These are phyloP conservation scores for Silene latifolia DNA, from an alignment of 148 eudicot genomes.

Conservation along the genomic window DNA sequence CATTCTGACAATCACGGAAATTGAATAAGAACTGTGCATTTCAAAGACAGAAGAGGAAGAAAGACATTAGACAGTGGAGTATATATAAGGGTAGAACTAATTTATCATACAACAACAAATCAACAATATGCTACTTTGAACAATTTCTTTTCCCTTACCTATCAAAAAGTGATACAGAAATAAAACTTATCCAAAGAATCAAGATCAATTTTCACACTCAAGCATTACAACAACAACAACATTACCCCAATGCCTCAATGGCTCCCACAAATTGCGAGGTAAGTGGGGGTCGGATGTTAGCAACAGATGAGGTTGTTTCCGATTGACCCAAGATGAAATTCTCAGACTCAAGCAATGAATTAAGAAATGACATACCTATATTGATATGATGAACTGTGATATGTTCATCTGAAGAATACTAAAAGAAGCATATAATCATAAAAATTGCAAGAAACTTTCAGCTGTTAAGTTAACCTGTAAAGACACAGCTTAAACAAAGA, in stretches of 20 bases:
- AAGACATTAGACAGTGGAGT: not conserved
- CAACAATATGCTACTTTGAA: not conserved
- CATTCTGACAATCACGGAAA: not conserved
- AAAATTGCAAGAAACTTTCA: not conserved
- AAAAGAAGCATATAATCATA: not conserved
- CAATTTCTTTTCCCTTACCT: slow-evolving; percentile 10
- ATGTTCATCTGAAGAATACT: slow-evolving; percentile 21
- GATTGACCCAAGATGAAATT: too few species aligned
- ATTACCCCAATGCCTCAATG: too few species aligned
- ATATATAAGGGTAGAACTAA: not conserved
- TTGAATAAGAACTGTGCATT: not conserved
- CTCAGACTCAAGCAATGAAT: not conserved
- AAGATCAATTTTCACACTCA: not conserved
- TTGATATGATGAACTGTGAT: slow-evolving; percentile 17
- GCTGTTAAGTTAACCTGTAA: slow-evolving; percentile 12
- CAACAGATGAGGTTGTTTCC: too few species aligned
- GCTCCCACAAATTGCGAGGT: too few species aligned
- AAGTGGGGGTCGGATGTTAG: too few species aligned
- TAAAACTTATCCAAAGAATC: not conserved
- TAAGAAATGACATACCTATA: slow-evolving; percentile 21
- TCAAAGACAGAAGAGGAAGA: not conserved
- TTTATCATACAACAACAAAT: not conserved
- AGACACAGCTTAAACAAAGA: slow-evolving; percentile 16
- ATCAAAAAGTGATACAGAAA: slow-evolving; percentile 8
- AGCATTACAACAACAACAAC: not conserved